Percentiles rank a stretch among this genome's conserved stretches.
phyloP scores from a whole-genome alignment of 2,329 filamentous ascomycete genomes.

The Venturia nashicola region DNA sequence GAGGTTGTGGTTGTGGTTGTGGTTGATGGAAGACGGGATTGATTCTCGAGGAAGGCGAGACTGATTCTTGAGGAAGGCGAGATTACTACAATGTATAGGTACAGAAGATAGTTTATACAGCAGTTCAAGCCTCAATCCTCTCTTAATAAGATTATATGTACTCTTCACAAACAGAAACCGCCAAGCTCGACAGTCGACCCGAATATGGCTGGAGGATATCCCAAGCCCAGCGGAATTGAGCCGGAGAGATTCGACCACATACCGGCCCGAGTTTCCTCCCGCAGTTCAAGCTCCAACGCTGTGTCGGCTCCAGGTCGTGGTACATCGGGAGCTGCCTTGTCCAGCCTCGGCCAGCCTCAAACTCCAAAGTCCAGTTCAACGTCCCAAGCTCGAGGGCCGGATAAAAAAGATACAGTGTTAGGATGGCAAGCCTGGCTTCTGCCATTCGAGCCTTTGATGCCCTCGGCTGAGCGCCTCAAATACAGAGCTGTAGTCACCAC shows the following conservation, averaged over 20 bases:
- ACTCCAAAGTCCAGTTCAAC: too few relatives aligned
- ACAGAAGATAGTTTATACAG: background rate
- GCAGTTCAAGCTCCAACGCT: too few relatives aligned
- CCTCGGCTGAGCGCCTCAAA: background rate
- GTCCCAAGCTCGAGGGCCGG: too few relatives aligned
- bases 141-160: background rate
- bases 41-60: conserved; percentile 6
- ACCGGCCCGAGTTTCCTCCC: background rate
- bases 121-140: background rate
- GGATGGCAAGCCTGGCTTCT: background rate
- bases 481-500: too few relatives aligned
- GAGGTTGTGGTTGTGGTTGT: conserved; percentile 12
- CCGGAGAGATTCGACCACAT: background rate
- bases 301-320: background rate
- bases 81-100: background rate
- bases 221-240: background rate
- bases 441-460: background rate
- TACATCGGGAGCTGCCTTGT: too few relatives aligned
- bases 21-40: background rate
- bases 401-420: too few relatives aligned
- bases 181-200: background rate
- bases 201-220: background rate
- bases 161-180: background rate
- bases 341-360: too few relatives aligned
- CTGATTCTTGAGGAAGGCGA: conserved; percentile 7